These are phyloP conservation scores for Bassia scoparia DNA, from an alignment of 148 eudicot genomes.

Conservation along the genomic window DNA sequence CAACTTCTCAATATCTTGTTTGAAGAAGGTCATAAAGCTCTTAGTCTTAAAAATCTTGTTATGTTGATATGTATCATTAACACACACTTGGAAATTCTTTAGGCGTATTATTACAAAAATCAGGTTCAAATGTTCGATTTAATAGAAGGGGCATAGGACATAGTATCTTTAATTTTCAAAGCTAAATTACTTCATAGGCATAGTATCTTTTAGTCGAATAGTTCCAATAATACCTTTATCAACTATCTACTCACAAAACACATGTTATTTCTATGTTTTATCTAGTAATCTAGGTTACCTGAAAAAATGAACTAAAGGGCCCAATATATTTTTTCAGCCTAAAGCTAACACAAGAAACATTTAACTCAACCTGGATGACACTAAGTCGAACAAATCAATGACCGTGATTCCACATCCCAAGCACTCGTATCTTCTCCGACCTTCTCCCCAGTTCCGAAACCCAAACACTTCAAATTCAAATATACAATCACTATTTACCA, in stretches of 20 bases:
- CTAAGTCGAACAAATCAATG: neutral
- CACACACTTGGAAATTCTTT: neutral
- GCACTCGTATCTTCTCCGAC: neutral
- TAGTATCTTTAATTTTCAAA: neutral
- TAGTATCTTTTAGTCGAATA: too few relatives aligned
- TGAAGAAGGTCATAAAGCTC: too few relatives aligned
- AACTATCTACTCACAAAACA: neutral
- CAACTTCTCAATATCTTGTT: too few relatives aligned
- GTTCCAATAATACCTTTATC: too few relatives aligned
- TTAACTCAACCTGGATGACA: neutral
- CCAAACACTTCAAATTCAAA: neutral
- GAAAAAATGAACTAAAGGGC: neutral
- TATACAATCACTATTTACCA: neutral
- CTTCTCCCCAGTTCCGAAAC: neutral
- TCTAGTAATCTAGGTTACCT: neutral
- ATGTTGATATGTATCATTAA: neutral
- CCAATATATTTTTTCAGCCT: neutral
- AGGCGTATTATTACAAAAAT: neutral
- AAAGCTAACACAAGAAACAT: conserved; percentile 1
- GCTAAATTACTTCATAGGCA: neutral
- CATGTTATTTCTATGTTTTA: neutral
- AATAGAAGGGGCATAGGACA: too few relatives aligned
- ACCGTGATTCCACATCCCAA: neutral
- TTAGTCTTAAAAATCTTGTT: too few relatives aligned
- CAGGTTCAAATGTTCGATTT: neutral